Evolutionary conservation across 768 basidiomycete genomes (phyloP), one percentile per base, ranked within the genome.

Genomic region (Mycena epipterygia): DNA sequence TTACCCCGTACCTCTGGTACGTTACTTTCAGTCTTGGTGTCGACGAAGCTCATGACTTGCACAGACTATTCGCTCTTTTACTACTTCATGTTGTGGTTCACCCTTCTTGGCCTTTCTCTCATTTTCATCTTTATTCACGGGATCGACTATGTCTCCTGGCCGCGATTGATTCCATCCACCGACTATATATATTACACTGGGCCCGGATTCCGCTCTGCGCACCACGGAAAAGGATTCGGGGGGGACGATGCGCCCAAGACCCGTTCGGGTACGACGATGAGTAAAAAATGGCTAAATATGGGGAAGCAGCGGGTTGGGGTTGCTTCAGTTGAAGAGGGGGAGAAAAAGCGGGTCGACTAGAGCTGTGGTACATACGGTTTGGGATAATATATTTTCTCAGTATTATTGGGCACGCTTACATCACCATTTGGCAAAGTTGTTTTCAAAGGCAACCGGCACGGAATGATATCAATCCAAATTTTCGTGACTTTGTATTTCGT

Each of bases 111-210:
- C 37, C 73, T 89, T 59, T 86, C 95, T 16, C 81, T 92, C 67
- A 74, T 83, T 51, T 96, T 94, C 82, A 95, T 99, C 73, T 73
- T 91, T 75, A 80, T 89, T n/a, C 88, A 97, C 80, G 97, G 97
- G 41, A 91, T 97, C 72, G 94, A 96, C 70, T 99, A 98, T 78
- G 97, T 99, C 63, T 89, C 93, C 19, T 98, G 96, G 95, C 98
- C 98, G 16, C 89, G 92, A 14, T 87, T 99, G 63, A 88, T 93
- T 72, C 93, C 95, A 0, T 90, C 92, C 5, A 91, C 96, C 52
- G 94, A 95, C 65, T 84, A 91, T 59, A 92, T 99, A 64, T 90
- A 93, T 77, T 99, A 98, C 80, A 86, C 87, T 55, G 98, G 98
- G 19, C 93, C 95, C 37, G 97, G 96, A 6, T 95, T 88, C 84